Conservation (phyloP, 2,329 filamentous ascomycete genomes). For the Claviceps arundinis region DNA sequence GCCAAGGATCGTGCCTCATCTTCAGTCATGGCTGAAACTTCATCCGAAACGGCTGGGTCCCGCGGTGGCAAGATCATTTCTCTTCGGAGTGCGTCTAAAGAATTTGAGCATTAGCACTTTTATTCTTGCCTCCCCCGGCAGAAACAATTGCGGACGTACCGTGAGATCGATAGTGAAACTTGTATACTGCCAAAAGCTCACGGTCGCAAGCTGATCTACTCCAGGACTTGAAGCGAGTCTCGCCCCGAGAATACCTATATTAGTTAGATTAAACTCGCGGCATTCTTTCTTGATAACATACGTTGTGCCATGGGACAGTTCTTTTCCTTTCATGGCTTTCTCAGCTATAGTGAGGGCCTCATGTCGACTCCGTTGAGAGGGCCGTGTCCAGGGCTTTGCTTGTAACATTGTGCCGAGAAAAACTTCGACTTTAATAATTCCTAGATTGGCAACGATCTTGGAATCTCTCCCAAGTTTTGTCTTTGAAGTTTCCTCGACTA, state of each 20-base stretch:
- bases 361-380: too few relatives aligned
- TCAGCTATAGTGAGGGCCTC: conserved; percentile 7
- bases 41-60: neutral
- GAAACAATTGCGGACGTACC: conserved; percentile 4
- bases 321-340: conserved; percentile 15
- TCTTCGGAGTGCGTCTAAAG: conserved; percentile 10
- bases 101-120: neutral
- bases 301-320: conserved; percentile 12
- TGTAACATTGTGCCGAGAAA: accelerated
- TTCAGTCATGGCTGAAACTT: conserved; percentile 7
- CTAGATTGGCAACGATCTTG: conserved; percentile 5
- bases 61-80: conserved; percentile 11
- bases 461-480: neutral
- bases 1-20: conserved; percentile 11
- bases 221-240: neutral
- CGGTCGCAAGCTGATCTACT: neutral
- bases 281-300: conserved; percentile 1
- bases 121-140: neutral
- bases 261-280: neutral
- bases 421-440: conserved; percentile 7
- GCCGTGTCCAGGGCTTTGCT: accelerated
- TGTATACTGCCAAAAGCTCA: neutral
- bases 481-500: conserved; percentile 6
- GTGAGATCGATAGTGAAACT: conserved; percentile 13
- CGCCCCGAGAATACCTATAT: neutral